phyloP scores from a whole-genome alignment of 2,329 filamentous ascomycete species.

The Verticillium dahliae region DNA sequence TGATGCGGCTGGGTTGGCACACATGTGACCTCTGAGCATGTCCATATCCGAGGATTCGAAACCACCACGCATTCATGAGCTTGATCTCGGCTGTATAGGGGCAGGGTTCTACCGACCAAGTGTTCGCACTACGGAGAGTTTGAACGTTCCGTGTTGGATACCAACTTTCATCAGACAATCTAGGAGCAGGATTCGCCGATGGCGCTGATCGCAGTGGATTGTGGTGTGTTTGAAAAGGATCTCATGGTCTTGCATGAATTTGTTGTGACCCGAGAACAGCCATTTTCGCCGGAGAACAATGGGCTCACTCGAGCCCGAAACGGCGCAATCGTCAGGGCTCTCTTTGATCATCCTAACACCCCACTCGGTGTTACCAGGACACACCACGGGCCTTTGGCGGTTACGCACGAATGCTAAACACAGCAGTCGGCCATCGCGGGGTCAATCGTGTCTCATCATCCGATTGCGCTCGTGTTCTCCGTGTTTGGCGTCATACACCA shows the following conservation, averaged over 20 bases:
- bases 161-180: no score
- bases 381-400: slow-evolving; percentile 24
- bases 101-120: no score
- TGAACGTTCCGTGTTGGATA: no score
- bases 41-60: background rate
- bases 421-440: slow-evolving; percentile 3
- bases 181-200: no score
- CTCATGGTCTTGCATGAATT: no score
- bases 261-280: no score
- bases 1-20: background rate
- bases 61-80: no score
- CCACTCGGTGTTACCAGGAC: slow-evolving; percentile 28
- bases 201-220: no score
- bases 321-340: slow-evolving; percentile 42
- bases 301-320: background rate
- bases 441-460: slow-evolving; percentile 35
- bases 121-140: no score
- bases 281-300: no score
- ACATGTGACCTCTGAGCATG: background rate
- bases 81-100: background rate
- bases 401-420: slow-evolving; percentile 25
- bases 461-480: slow-evolving; percentile 25
- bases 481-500: no score
- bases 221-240: no score
- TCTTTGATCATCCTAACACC: slow-evolving; percentile 52